These are phyloP conservation scores for Grosmannia penicillata DNA, from an alignment of 2,329 filamentous ascomycete genomes.

Conservation along the genomic window DNA sequence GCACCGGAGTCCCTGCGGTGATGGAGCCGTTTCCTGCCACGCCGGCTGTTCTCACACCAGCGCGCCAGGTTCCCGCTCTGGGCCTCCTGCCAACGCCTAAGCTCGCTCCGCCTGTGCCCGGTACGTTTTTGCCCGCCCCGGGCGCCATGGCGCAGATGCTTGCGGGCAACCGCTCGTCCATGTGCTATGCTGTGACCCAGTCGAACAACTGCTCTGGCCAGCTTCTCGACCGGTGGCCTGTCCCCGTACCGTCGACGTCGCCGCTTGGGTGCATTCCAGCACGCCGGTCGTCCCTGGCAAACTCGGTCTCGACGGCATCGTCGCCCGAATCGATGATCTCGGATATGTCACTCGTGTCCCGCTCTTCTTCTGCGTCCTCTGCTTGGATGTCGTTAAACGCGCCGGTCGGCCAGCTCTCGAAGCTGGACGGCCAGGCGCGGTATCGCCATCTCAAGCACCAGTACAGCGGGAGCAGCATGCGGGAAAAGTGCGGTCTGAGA, in stretches of 20 bases:
- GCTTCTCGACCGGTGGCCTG: constrained; percentile 37
- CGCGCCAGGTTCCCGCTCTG: constrained; percentile 35
- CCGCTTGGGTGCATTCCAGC: constrained; percentile 33
- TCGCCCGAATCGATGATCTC: constrained; percentile 56
- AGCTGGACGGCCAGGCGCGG: constrained; percentile 47
- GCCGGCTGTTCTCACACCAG: constrained; percentile 23
- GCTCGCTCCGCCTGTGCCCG: constrained; percentile 37
- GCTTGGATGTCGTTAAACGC: constrained; percentile 45
- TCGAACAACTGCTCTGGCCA: constrained; percentile 30
- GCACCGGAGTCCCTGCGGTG: constrained; percentile 21
- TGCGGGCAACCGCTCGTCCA: constrained; percentile 32
- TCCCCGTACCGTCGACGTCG: constrained; percentile 28
- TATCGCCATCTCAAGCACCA: constrained; percentile 44
- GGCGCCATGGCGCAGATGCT: constrained; percentile 33
- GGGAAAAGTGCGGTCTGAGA: constrained; percentile 31
- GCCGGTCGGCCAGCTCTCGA: constrained; percentile 30
- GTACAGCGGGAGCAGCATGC: constrained; percentile 16
- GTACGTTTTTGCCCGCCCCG: constrained; percentile 45
- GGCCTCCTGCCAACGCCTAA: constrained; percentile 44
- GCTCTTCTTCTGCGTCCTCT: constrained; percentile 48
- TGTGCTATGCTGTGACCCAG: constrained; percentile 46
- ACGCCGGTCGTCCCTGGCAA: constrained; percentile 48
- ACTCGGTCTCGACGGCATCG: constrained; percentile 46
- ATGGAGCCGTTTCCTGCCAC: constrained; percentile 34
- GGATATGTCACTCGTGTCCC: constrained; percentile 44